Base-by-base conservation (phyloP, 805 yeast genomes). In the Starmerella stigmatis region DNA sequence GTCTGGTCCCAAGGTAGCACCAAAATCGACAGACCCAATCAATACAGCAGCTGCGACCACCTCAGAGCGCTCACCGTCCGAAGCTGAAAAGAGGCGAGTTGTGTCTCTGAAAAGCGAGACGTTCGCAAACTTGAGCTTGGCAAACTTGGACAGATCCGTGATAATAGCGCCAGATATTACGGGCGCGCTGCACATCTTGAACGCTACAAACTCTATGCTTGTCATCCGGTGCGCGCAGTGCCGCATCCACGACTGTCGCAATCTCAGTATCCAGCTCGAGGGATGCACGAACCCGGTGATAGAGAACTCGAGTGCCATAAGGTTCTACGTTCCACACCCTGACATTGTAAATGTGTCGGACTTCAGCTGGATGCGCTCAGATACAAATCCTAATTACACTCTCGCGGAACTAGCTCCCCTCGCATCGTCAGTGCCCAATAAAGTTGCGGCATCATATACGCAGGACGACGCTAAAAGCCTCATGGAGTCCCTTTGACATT, bases 241-340 rank as follows among this genome's bases (percentile, higher is more conserved):
- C 35, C 49, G 64, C 12, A 41, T 60, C 16, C 61, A 60, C 37
- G 28, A 49, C 27, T 53, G 63, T 38, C 20, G 23, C 4, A 38
- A 50, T 30, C 34, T 43, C 15, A 38, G 43, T 5, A 41, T 60
- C 3, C 49, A 42, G 26, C 39, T 60, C 6, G 48, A 48, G n/a
- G 52, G 58, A n/a, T 58, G 62, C 45, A n/a, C 23, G 16, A 43
- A 53, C 15, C 64, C 64, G 9, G 48, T 58, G 19, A 55, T 60
- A 20, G 64, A 60, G 43, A 22, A 45, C 16, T 54, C 58, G 44
- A 15, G 15, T 5, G 35, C 15, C 2, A 40, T 60, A n/a, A 19
- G 15, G 12, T 59, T 60, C 41, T 50, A 46, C 9, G 52, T 50
- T 21, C 49, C 51, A 11, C 51, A 29, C 2, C 3, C 33, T 3